Evolutionary conservation across 148 eudicot species (phyloP).

Genomic region (Vaccinium macrocarpon): DNA sequence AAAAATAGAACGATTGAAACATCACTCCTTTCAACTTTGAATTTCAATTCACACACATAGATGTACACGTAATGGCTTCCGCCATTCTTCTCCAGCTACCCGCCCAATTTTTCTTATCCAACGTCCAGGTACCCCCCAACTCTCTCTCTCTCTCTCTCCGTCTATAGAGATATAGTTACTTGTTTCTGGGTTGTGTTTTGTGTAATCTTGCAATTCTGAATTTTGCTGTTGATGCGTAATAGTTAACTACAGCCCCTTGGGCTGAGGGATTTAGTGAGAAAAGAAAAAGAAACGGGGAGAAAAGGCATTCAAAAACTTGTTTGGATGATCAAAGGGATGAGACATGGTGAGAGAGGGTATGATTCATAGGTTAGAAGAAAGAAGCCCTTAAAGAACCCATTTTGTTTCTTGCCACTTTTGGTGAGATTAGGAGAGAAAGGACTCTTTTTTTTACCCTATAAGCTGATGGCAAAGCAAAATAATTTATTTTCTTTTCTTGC

Average conservation of each 20-base stretch:
- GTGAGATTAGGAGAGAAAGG: not conserved
- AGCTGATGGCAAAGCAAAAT: not conserved
- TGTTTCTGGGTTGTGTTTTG: not conserved
- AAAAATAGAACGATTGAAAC: not conserved
- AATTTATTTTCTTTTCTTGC: not conserved
- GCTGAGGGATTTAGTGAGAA: not conserved
- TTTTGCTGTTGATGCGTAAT: slow-evolving; percentile 7
- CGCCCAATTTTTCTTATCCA: slow-evolving; percentile 29
- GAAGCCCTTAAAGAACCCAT: not conserved
- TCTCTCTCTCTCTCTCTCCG: not conserved
- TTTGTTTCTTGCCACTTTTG: not conserved
- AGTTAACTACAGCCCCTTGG: slow-evolving; percentile 18
- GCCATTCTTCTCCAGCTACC: slow-evolving; percentile 35
- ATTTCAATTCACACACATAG: not conserved
- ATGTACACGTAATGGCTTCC: slow-evolving; percentile 38
- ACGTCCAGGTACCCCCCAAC: slow-evolving; percentile 30
- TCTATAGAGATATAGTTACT: not conserved
- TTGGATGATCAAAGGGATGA: not conserved
- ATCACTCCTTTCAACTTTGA: not conserved
- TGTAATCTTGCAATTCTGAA: not conserved
- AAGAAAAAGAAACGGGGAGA: not conserved
- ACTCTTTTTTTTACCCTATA: not conserved
- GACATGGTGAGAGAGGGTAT: not conserved
- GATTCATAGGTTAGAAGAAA: not conserved
- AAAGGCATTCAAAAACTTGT: not conserved